phyloP scores from a whole-genome alignment of 2,329 filamentous ascomycete genomes.

The Aschersonia sp. region DNA sequence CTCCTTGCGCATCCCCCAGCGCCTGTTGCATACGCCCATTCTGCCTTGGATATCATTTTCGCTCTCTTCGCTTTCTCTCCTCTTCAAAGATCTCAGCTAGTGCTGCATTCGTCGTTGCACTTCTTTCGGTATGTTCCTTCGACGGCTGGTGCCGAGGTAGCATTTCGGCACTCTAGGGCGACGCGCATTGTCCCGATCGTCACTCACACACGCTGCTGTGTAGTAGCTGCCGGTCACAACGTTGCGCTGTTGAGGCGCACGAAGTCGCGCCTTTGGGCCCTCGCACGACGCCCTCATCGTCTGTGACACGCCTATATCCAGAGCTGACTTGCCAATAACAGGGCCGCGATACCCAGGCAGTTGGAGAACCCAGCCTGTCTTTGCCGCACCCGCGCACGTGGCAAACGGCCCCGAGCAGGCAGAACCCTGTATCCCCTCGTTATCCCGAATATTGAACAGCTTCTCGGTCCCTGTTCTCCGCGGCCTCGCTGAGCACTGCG shows the following conservation, averaged over 20 bases:
- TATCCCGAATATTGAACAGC: neutral
- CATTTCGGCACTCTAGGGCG: neutral
- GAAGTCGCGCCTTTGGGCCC: neutral
- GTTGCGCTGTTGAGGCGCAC: neutral
- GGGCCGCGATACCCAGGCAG: neutral
- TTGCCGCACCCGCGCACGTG: conserved; percentile 1
- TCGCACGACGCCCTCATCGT: neutral
- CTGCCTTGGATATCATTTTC: neutral
- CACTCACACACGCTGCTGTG: neutral
- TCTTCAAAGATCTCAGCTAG: too few species aligned
- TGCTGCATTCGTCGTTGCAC: too few species aligned
- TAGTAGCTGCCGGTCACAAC: neutral
- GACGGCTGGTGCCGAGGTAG: neutral
- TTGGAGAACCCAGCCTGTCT: neutral
- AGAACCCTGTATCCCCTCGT: neutral
- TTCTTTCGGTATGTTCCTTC: neutral
- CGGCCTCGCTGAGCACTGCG: neutral
- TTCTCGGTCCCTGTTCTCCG: neutral
- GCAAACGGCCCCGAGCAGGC: conserved; percentile 1
- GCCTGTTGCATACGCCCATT: neutral
- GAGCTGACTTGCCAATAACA: neutral
- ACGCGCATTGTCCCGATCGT: neutral
- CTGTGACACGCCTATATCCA: neutral
- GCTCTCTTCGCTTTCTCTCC: neutral
- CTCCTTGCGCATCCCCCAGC: neutral